These are phyloP conservation scores for Rhodosporidiobolus sp. DNA, from an alignment of 768 basidiomycete species.

Conservation along the genomic window DNA sequence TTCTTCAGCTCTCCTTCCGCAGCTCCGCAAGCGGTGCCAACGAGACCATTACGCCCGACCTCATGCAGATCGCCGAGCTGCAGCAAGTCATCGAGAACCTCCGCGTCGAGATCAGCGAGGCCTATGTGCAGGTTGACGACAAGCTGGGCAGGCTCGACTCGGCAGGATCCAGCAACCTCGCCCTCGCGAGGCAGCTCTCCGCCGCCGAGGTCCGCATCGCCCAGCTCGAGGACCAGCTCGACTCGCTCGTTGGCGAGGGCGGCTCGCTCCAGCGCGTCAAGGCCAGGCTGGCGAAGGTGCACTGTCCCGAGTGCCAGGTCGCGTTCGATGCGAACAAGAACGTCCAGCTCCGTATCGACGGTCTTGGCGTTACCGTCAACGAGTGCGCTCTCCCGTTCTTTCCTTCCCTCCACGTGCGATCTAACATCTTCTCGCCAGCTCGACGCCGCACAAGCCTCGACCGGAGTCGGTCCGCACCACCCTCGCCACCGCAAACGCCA, in stretches of 20 bases:
- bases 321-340: slow-evolving; percentile 36
- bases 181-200: slow-evolving; percentile 37
- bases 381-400: slow-evolving; percentile 5
- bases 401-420: fast-evolving
- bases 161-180: slow-evolving; percentile 51
- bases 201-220: slow-evolving; percentile 29
- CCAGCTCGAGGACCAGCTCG: slow-evolving; percentile 40
- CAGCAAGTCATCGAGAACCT: slow-evolving; percentile 52
- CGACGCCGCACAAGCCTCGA: not conserved
- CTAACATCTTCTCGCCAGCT: too few species aligned
- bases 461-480: slow-evolving; percentile 28
- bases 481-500: slow-evolving; percentile 55
- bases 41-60: slow-evolving; percentile 57
- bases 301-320: slow-evolving; percentile 40
- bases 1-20: slow-evolving; percentile 38
- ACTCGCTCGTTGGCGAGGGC: slow-evolving; percentile 23
- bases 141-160: slow-evolving; percentile 81
- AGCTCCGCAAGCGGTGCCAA: slow-evolving; percentile 57
- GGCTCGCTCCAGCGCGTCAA: slow-evolving; percentile 29
- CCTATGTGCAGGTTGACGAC: slow-evolving; percentile 81
- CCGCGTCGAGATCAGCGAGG: slow-evolving; percentile 61
- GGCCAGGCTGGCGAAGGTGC: slow-evolving; percentile 24
- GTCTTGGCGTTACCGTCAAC: slow-evolving; percentile 14
- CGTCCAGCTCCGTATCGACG: slow-evolving; percentile 25
- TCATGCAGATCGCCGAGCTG: slow-evolving; percentile 69